Base-by-base conservation (phyloP, 2,329 filamentous ascomycete genomes). In the Reticulascus tulasneorum region DNA sequence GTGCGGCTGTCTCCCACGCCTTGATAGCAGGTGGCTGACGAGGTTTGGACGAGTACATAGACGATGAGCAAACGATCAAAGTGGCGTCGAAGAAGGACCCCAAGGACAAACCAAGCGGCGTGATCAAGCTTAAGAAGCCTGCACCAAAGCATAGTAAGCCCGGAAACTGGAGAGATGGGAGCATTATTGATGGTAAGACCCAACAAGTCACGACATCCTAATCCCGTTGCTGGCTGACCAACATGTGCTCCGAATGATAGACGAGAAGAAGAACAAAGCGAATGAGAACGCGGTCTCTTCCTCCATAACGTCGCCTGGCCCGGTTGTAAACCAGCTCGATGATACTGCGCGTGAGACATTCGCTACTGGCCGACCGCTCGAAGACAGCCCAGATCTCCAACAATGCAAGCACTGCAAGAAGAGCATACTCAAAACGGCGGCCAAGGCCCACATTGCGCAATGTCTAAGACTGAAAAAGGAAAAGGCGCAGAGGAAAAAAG, bases 331-430 rank as follows among this genome's bases (percentile, higher is more conserved):
- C 52, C 75, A 79, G 35, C 75, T 95, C 33, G 86, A 94, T 51
- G 82, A 89, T 42, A 77, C 71, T 43, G 80, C 86, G 11, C 77
- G 85, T 49, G 80, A 87, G 42, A 85, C 85, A 5, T 96, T 96
- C 59, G 73, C 80, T 5, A 90, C 83, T 29, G 87, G 88, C 44
- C 80, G 84, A 39, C 88, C 89, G 0, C 74, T 94, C 48, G 82
- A 89, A 50, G 90, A 95, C 53, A 73, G 71, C 38, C 77, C 85
- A 9, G 87, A 94, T 45, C 75, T 87, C 9, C 81, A 93, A 33
- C 75, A 84, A 48, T 98, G 91, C 73, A 96, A 93, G 58, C 88
- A 94, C 58, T 98, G 91, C 67, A 95, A 93, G 63, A 90, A 94
- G 52, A 85, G 85, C 33, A 77, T 95, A 10, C 70, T 93, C 11